A percentile compares a stretch with the other conserved stretches of the same genome.
phyloP scores from a whole-genome alignment of 2,329 filamentous ascomycete species.

The Thelonectria blattea region DNA sequence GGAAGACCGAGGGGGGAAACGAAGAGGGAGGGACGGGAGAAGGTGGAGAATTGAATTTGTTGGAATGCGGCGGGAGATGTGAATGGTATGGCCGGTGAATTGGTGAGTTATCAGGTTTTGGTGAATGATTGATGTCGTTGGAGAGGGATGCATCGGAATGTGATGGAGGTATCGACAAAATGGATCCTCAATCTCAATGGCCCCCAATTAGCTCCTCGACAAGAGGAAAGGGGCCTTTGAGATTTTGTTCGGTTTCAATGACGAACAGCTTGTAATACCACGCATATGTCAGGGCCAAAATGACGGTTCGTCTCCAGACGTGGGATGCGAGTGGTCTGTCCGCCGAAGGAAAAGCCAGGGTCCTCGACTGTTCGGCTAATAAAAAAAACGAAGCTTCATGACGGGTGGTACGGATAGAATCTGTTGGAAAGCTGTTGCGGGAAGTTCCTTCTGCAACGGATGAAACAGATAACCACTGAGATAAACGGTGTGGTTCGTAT shows the following conservation, averaged over 20 bases:
- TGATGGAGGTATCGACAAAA: neutral
- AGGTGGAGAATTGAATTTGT: neutral
- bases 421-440: no score
- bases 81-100: neutral
- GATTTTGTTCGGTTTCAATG: no score
- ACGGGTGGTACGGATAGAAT: no score
- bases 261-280: no score
- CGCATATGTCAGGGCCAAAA: neutral
- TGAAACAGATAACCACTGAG: neutral
- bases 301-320: neutral
- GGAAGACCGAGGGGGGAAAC: no score
- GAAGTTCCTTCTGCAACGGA: neutral
- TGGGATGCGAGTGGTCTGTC: neutral
- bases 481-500: neutral
- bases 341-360: neutral
- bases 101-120: neutral
- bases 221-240: constrained; percentile 13
- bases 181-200: constrained; percentile 4
- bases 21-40: neutral
- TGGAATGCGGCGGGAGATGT: neutral
- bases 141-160: neutral
- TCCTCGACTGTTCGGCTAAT: neutral
- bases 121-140: neutral
- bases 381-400: neutral
- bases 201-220: constrained; percentile 3